Evolutionary conservation across 2,329 filamentous ascomycete genomes (phyloP).

Genomic region (Aspergillus arachidicola): DNA sequence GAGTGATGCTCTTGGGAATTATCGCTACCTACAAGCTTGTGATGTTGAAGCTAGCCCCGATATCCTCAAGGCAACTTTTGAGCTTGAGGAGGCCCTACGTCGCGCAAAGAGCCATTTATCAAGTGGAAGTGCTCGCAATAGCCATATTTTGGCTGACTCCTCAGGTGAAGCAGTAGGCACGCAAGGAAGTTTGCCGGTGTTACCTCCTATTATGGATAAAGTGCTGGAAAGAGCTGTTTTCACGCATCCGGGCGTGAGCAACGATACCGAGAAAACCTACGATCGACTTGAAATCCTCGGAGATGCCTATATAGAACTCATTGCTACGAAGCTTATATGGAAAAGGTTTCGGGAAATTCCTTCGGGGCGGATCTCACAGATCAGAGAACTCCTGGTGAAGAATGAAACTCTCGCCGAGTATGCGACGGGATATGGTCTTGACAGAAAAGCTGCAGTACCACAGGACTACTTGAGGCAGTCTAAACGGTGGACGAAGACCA

Average conservation of each 20-base stretch:
- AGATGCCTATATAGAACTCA: conserved; percentile 80
- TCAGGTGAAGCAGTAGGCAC: neutral
- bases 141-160: neutral
- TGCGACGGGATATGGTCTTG: conserved; percentile 70
- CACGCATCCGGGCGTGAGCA: conserved; percentile 61
- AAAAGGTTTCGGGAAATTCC: conserved; percentile 67
- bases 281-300: conserved; percentile 87
- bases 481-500: conserved; percentile 69
- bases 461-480: conserved; percentile 45
- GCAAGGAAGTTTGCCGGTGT: conserved; percentile 23
- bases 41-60: neutral
- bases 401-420: conserved; percentile 77
- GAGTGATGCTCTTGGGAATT: neutral
- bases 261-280: conserved; percentile 55
- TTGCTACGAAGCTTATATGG: conserved; percentile 75
- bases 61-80: neutral
- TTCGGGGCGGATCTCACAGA: conserved; percentile 70
- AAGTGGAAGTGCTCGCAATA: neutral
- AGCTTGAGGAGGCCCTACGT: conserved; percentile 25
- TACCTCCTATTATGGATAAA: conserved; percentile 64
- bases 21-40: neutral
- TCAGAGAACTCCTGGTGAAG: conserved; percentile 77
- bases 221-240: conserved; percentile 66
- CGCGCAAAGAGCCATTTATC: conserved; percentile 5
- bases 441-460: conserved; percentile 63